These are phyloP conservation scores for Penicillium flavigenum DNA, from an alignment of 495 filamentous ascomycete genomes.

Conservation along the genomic window DNA sequence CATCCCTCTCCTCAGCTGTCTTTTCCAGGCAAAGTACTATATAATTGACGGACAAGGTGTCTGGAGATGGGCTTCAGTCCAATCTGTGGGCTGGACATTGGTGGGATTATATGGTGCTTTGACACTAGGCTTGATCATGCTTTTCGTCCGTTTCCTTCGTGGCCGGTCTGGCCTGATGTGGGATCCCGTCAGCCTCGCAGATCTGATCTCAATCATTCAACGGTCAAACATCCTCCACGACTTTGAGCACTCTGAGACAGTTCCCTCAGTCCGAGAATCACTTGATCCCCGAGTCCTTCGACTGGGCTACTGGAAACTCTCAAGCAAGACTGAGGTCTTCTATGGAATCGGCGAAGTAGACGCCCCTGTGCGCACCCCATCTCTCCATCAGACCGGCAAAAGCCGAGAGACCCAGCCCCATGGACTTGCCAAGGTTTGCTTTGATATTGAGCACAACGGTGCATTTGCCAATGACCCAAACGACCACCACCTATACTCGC, in stretches of 20 bases:
- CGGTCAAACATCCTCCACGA: slow-evolving; percentile 73
- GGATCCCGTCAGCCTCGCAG: slow-evolving; percentile 79
- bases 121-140: slow-evolving; percentile 54
- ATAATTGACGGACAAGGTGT: slow-evolving; percentile 37
- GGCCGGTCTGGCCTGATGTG: slow-evolving; percentile 74
- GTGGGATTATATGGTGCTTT: slow-evolving; percentile 71
- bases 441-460: slow-evolving; percentile 46
- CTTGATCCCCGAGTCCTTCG: slow-evolving; percentile 56
- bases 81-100: slow-evolving; percentile 74
- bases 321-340: slow-evolving; percentile 57
- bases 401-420: slow-evolving; percentile 34
- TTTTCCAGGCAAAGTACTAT: slow-evolving; percentile 60
- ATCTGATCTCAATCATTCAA: slow-evolving; percentile 71
- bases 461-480: slow-evolving; percentile 32
- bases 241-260: slow-evolving; percentile 61
- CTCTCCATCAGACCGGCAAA: slow-evolving; percentile 44
- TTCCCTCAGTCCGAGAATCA: slow-evolving; percentile 45
- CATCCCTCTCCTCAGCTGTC: slow-evolving; percentile 62
- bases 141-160: slow-evolving; percentile 50
- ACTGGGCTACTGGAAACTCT: slow-evolving; percentile 79
- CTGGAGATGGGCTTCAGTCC: slow-evolving; percentile 79
- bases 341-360: slow-evolving; percentile 66
- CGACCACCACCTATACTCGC: slow-evolving; percentile 46
- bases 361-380: slow-evolving; percentile 54
- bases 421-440: slow-evolving; percentile 32